Percentiles rank a stretch among this genome's conserved stretches.
Evolutionary conservation across 1,284 basidiomycete genomes (phyloP).

Genomic region (Heliocybe sulcata): DNA sequence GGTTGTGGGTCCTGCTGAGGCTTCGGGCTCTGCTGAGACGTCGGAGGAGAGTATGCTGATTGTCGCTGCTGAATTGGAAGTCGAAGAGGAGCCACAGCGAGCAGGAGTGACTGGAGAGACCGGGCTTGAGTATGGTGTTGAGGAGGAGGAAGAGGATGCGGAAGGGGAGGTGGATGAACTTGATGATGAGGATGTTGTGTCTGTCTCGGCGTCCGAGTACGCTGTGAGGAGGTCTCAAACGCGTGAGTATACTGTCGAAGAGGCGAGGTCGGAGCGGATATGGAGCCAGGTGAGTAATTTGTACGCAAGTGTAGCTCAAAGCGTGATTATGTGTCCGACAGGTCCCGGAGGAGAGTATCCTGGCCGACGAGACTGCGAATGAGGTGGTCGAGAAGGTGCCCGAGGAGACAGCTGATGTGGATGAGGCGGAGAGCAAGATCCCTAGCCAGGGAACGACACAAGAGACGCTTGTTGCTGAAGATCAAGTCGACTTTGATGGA

Average conservation of each 20-base stretch:
- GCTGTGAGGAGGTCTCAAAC: not conserved
- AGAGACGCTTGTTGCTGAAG: no score
- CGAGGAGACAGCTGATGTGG: not conserved
- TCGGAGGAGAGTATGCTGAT: not conserved
- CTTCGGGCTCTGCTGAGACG: not conserved
- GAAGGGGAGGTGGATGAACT: constrained; percentile 4
- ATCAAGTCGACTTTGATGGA: no score
- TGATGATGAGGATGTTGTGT: constrained; percentile 5
- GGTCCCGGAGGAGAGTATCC: not conserved
- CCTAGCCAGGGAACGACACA: no score
- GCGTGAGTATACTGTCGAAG: not conserved
- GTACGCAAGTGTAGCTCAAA: not conserved
- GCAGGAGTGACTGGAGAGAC: not conserved
- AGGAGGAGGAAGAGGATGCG: not conserved
- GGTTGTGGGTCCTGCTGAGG: not conserved
- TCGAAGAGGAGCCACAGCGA: not conserved
- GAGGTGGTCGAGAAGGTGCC: not conserved
- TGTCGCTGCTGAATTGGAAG: not conserved
- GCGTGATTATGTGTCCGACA: not conserved
- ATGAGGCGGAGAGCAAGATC: not conserved
- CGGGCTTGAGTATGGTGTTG: not conserved
- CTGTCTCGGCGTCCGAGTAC: not conserved
- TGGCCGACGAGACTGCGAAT: not conserved
- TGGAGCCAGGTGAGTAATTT: not conserved
- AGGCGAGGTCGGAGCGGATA: not conserved